Evolutionary conservation across 1,284 basidiomycete species (phyloP).

Genomic region (Malassezia pachydermatis): DNA sequence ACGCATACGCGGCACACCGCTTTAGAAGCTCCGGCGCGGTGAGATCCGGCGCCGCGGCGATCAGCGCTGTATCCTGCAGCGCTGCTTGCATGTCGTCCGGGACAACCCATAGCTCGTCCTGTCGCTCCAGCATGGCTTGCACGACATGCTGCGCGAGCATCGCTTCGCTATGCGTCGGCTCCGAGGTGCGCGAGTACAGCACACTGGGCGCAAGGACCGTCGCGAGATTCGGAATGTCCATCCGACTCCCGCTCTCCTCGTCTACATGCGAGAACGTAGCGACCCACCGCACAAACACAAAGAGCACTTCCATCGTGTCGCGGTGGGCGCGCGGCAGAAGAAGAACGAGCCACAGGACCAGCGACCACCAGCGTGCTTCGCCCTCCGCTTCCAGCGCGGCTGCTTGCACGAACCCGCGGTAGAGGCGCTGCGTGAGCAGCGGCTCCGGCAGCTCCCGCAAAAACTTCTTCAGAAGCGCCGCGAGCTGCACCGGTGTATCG

Average conservation of each 20-base stretch:
- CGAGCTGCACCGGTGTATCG: slow-evolving; percentile 94
- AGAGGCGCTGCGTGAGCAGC: slow-evolving; percentile 83
- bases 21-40: slow-evolving; percentile 38
- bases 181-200: slow-evolving; percentile 70
- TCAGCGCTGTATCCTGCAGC: slow-evolving; percentile 39
- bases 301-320: slow-evolving; percentile 93
- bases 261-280: slow-evolving; percentile 97
- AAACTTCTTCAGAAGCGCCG: slow-evolving; percentile 93
- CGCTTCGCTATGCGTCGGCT: slow-evolving; percentile 82
- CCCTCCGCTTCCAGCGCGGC: slow-evolving; percentile 62
- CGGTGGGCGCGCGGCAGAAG: slow-evolving; percentile 84
- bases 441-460: slow-evolving; percentile 92
- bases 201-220: slow-evolving; percentile 96
- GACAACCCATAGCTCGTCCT: slow-evolving; percentile 66
- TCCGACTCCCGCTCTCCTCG: slow-evolving; percentile 94
- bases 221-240: slow-evolving; percentile 94
- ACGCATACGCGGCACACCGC: slow-evolving; percentile 40
- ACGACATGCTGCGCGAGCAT: slow-evolving; percentile 67
- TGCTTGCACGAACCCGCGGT: slow-evolving; percentile 75
- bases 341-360: slow-evolving; percentile 75
- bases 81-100: slow-evolving; percentile 38
- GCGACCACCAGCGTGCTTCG: slow-evolving; percentile 65
- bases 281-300: slow-evolving; percentile 98
- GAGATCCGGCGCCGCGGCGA: slow-evolving; percentile 34
- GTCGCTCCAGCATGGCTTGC: slow-evolving; percentile 66